These are phyloP conservation scores for Geotrichum klebahnii DNA, from an alignment of 1,139 yeast genomes.

Conservation along the genomic window DNA sequence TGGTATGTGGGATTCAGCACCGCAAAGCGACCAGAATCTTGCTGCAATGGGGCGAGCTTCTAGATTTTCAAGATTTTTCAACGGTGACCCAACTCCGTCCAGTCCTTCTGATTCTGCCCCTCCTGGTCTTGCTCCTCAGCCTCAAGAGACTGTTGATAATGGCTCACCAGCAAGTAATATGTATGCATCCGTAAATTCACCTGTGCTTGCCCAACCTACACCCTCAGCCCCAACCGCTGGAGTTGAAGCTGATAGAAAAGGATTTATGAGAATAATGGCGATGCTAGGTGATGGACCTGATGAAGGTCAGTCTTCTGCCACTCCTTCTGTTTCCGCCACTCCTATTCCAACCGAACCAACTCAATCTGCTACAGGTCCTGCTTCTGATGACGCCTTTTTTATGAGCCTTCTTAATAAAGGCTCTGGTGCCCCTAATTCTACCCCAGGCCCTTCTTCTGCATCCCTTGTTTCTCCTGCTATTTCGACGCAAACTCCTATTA, in stretches of 20 bases:
- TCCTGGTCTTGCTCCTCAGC: conserved; percentile 11
- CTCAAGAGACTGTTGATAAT: neutral
- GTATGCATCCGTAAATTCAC: neutral
- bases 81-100: conserved; percentile 20
- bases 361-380: conserved; percentile 10
- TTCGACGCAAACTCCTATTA: conserved; percentile 3
- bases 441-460: conserved; percentile 1
- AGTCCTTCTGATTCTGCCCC: conserved; percentile 9
- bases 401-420: conserved; percentile 17
- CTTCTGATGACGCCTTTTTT: conserved; percentile 20
- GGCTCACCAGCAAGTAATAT: conserved; percentile 4
- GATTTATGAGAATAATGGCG: conserved; percentile 37
- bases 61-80: conserved; percentile 31
- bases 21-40: conserved; percentile 11
- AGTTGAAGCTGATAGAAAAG: conserved; percentile 33
- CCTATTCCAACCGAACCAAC: conserved; percentile 12
- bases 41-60: conserved; percentile 10
- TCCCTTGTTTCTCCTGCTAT: conserved; percentile 1
- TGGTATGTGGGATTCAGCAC: conserved; percentile 31
- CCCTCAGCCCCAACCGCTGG: conserved; percentile 4
- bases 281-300: conserved; percentile 31
- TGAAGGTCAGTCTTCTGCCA: neutral
- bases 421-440: neutral
- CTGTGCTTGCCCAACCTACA: conserved; percentile 3
- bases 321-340: neutral